Evolutionary conservation across 2,329 filamentous ascomycete species (phyloP), one percentile per base, ranked within the genome.

Genomic region (Pseudogymnoascus pannorum): DNA sequence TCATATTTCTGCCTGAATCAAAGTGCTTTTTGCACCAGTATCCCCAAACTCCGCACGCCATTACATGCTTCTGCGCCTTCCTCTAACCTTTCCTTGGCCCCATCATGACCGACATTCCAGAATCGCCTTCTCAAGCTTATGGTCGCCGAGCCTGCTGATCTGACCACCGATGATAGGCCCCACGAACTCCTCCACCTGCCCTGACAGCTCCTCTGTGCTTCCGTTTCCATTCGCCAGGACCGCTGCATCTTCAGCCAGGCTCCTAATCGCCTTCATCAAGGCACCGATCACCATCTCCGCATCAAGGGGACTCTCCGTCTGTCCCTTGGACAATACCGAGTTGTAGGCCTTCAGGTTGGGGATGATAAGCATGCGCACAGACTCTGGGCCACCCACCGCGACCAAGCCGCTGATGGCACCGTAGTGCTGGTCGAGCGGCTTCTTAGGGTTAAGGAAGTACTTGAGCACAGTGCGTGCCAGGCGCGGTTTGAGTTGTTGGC

Each of bases 391-490:
- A 24, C 92, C 91, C 22, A 95, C 87, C 1, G 87, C 85, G 1
- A 87, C 81, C 2, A 99, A 78, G 1, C 92, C 93, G 29, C 87
- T 83, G 20, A 99, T 82, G 5, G 93, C 91, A 48, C 94, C 94
- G 72, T 94, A 99, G 69, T 96, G 90, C 1, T 93, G 88, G 1
- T 89, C 86, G 0, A 92, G 83, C 0, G 92, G 87, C 70, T 92
- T 91, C 44, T 87, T 85, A 0, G 91, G 90, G 69, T 97, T 92
- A 29, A 99, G 82, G 74, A 97, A 93, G 69, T 89, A 87, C 76
- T 96, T 96, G 33, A 97, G 82, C 70, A 92, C 97, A 0, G 92
- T 94, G n/a, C 94, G 84, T 3, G 92, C 92, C 29, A 99, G 87
- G 65, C 95, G 90, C 2, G 92, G 87, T 62, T 92, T 91, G 24